Evolutionary conservation across 2,329 filamentous ascomycete genomes (phyloP).

Genomic region (Fusarium xylarioides): DNA sequence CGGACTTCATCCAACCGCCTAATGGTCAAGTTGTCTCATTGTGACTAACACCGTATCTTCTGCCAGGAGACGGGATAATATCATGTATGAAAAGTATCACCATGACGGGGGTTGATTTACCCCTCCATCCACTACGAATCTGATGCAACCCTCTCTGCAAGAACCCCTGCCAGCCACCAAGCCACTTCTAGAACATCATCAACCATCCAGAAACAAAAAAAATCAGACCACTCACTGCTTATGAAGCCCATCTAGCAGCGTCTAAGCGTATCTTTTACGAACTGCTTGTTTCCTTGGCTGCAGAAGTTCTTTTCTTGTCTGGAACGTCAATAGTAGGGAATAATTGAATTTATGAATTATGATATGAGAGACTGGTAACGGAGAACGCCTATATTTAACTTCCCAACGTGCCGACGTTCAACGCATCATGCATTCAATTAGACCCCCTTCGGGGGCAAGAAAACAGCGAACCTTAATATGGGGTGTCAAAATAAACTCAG

Average conservation of each 20-base stretch:
- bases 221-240: slow-evolving; percentile 23
- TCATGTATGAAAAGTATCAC: neutral
- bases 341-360: neutral
- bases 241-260: slow-evolving; percentile 2
- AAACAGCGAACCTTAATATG: neutral
- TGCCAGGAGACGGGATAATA: neutral
- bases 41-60: neutral
- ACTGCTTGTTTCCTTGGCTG: neutral
- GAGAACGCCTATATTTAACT: neutral
- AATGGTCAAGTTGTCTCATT: neutral
- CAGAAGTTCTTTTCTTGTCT: neutral
- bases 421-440: slow-evolving; percentile 13
- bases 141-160: slow-evolving; percentile 15
- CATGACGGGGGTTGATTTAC: neutral
- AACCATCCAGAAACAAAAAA: neutral
- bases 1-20: neutral
- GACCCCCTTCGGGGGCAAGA: neutral
- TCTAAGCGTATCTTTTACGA: neutral
- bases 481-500: neutral
- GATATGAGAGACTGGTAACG: neutral
- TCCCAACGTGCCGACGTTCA: neutral
- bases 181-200: slow-evolving; percentile 26
- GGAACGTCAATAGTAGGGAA: neutral
- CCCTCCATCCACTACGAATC: slow-evolving; percentile 16
- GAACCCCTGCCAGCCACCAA: slow-evolving; percentile 22